Evolutionary conservation across 1,284 basidiomycete species (phyloP).

Genomic region (Malassezia sp.): DNA sequence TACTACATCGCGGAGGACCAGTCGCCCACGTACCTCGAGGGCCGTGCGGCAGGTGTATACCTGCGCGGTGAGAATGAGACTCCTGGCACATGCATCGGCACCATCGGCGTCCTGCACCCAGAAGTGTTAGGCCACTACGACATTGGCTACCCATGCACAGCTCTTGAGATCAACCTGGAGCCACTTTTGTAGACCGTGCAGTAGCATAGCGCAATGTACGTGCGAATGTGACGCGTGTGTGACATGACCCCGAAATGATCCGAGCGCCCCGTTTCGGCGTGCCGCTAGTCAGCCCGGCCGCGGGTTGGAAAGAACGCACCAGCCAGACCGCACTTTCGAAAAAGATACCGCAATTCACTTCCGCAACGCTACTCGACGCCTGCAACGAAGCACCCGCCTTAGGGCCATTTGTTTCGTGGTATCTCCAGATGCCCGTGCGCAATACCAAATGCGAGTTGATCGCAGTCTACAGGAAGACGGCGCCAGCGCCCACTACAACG

Average conservation of each 20-base stretch:
- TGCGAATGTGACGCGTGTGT: not conserved
- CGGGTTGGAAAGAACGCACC: not conserved
- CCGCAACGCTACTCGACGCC: too few relatives aligned
- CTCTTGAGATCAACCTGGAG: constrained; percentile 84
- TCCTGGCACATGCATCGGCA: too few relatives aligned
- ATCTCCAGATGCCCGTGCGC: too few relatives aligned
- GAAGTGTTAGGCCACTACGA: constrained; percentile 32
- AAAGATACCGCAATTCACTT: too few relatives aligned
- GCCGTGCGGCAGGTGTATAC: constrained; percentile 78
- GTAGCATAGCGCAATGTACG: not conserved
- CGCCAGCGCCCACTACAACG: too few relatives aligned
- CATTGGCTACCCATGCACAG: constrained; percentile 82
- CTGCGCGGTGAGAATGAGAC: constrained; percentile 53
- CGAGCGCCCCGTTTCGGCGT: too few relatives aligned
- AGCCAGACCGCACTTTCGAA: not conserved
- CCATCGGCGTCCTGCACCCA: constrained; percentile 27
- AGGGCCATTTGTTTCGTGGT: too few relatives aligned
- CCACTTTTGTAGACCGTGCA: constrained; percentile 61
- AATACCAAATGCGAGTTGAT: too few relatives aligned
- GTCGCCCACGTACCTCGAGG: constrained; percentile 89
- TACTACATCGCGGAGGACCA: constrained; percentile 82
- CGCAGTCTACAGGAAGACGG: too few relatives aligned
- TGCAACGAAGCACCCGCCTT: too few relatives aligned
- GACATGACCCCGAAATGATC: too few relatives aligned
- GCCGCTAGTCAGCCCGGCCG: not conserved